These are phyloP conservation scores for Lodderomyces parapsilosis DNA, from an alignment of 1,139 yeast species.

Conservation along the genomic window DNA sequence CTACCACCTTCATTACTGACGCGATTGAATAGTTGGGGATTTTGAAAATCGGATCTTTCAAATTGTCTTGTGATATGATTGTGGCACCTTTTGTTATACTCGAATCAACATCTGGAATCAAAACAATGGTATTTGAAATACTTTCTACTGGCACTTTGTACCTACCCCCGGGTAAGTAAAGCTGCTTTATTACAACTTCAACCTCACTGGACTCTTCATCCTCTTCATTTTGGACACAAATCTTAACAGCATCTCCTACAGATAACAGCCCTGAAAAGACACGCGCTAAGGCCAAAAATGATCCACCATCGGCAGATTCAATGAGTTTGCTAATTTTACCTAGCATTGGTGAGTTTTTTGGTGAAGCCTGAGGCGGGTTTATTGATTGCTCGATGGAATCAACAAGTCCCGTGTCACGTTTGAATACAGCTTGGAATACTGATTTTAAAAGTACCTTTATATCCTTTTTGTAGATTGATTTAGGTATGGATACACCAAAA, in stretches of 20 bases:
- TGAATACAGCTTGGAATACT: slow-evolving; percentile 55
- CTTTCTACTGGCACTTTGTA: slow-evolving; percentile 57
- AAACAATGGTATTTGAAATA: slow-evolving; percentile 66
- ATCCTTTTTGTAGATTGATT: slow-evolving; percentile 46
- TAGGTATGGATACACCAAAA: slow-evolving; percentile 44
- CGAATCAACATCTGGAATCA: slow-evolving; percentile 62
- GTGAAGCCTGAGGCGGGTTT: slow-evolving; percentile 36
- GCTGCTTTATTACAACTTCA: slow-evolving; percentile 40
- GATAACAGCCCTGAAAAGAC: slow-evolving; percentile 59
- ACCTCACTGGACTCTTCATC: slow-evolving; percentile 48
- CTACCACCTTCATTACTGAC: slow-evolving; percentile 76
- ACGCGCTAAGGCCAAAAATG: slow-evolving; percentile 57
- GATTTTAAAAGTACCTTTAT: slow-evolving; percentile 55
- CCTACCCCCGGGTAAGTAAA: slow-evolving; percentile 71
- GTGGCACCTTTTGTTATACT: slow-evolving; percentile 61
- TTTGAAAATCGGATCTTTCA: slow-evolving; percentile 23
- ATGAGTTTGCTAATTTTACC: slow-evolving; percentile 65
- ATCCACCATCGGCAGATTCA: slow-evolving; percentile 48
- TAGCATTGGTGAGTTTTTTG: slow-evolving; percentile 17
- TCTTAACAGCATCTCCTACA: slow-evolving; percentile 46
- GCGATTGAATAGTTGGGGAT: slow-evolving; percentile 45
- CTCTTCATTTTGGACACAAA: slow-evolving; percentile 58
- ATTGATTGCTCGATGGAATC: slow-evolving; percentile 41
- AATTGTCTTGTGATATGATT: slow-evolving; percentile 16
- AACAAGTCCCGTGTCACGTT: slow-evolving; percentile 49